Conservation (phyloP, 164 flowering plant genomes). For the Paratinospora sagittata region DNA sequence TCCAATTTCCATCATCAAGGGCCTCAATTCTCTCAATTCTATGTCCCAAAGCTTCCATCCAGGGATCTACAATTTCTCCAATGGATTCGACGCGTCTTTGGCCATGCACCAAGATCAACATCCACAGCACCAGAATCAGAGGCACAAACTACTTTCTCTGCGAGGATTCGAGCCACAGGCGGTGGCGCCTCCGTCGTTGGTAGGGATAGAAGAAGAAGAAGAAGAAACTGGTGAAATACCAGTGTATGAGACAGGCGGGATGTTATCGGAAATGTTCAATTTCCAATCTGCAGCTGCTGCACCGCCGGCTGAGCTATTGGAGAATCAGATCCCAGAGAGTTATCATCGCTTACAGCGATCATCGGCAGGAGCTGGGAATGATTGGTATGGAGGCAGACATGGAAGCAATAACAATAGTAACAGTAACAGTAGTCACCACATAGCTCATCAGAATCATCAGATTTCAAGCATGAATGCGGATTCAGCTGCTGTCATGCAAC, state of each 20-base stretch:
- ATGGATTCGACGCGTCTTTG: slow-evolving; percentile 58
- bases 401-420: slow-evolving; percentile 3
- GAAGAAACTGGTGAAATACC: slow-evolving; percentile 22
- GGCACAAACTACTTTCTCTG: slow-evolving; percentile 32
- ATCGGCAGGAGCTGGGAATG: slow-evolving; percentile 16
- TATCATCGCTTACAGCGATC: slow-evolving; percentile 27
- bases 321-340: slow-evolving; percentile 25
- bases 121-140: slow-evolving; percentile 52
- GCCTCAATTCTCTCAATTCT: slow-evolving; percentile 20
- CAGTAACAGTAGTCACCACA: background rate
- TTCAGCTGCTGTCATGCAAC: slow-evolving; percentile 75
- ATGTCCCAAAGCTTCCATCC: slow-evolving; percentile 74
- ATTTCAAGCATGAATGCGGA: slow-evolving; percentile 42
- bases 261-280: slow-evolving; percentile 83
- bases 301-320: slow-evolving; percentile 28
- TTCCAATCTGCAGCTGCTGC: slow-evolving; percentile 31
- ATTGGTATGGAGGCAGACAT: slow-evolving; percentile 39
- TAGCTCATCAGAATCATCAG: slow-evolving; percentile 27
- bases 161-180: slow-evolving; percentile 35
- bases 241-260: slow-evolving; percentile 44
- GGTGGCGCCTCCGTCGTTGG: slow-evolving; percentile 38
- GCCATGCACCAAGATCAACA: slow-evolving; percentile 29
- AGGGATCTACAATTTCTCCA: slow-evolving; percentile 48
- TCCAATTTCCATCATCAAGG: slow-evolving; percentile 4
- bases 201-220: slow-evolving; percentile 12